These are phyloP conservation scores for Populus hybrid DNA, from an alignment of 441 rosid species.

Conservation along the genomic window DNA sequence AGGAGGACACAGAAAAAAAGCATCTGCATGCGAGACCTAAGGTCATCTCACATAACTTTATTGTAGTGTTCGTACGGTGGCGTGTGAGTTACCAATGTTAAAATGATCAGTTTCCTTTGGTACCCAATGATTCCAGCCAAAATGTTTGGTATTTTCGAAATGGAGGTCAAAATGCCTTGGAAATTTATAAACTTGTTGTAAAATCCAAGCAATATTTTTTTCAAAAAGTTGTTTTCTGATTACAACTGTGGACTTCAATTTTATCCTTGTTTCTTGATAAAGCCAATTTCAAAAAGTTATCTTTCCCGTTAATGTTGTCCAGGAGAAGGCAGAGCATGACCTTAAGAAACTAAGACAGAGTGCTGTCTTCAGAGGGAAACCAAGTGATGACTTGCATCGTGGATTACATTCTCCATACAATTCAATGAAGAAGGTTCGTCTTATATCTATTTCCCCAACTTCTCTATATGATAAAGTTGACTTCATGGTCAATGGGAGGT, in stretches of 20 bases:
- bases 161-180: too few species aligned
- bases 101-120: not conserved
- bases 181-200: not conserved
- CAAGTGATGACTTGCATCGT: constrained; percentile 14
- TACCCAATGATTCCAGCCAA: not conserved
- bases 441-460: not conserved
- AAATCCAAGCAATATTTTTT: not conserved
- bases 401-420: constrained; percentile 11
- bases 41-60: constrained; percentile 26
- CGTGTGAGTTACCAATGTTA: not conserved
- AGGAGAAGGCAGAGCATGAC: constrained; percentile 30
- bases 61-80: not conserved
- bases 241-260: not conserved
- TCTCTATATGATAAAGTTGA: not conserved
- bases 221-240: not conserved
- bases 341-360: constrained; percentile 24
- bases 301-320: constrained; percentile 7
- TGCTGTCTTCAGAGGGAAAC: constrained; percentile 26
- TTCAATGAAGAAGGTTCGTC: constrained; percentile 28
- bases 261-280: constrained; percentile 3
- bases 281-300: constrained; percentile 2
- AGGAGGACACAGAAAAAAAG: constrained; percentile 34
- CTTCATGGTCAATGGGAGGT: not conserved
- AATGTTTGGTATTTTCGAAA: too few species aligned
- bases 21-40: constrained; percentile 31